These are phyloP conservation scores for Helianthus annuus DNA, from an alignment of 129 eudicot genomes.

Conservation along the genomic window HanXRQr2.0-SUNRISE NC_035445.2:152117929-152118428, in stretches of 20 bases:
- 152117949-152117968: conserved; percentile 53
- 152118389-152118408: conserved; percentile 35
- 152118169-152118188: conserved; percentile 30
- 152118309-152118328: conserved; percentile 1
- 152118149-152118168: conserved; percentile 57
- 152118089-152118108: conserved; percentile 31
- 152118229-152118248: conserved; percentile 30
- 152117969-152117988: conserved; percentile 52
- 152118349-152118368: conserved; percentile 32
- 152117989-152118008: conserved; percentile 35
- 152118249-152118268: conserved; percentile 60
- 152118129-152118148: conserved; percentile 21
- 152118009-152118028: conserved; percentile 42
- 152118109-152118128: conserved; percentile 37
- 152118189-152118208: conserved; percentile 74
- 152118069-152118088: conserved; percentile 24
- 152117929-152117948: conserved; percentile 42
- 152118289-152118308: conserved; percentile 46
- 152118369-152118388: conserved; percentile 45
- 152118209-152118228: conserved; percentile 30
- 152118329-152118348: conserved; percentile 34
- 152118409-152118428: neutral
- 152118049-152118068: conserved; percentile 64
- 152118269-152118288: conserved; percentile 71
- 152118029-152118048: conserved; percentile 49